Conservation (phyloP, 148 eudicot genomes). For the Hydrangea macrophylla region DNA sequence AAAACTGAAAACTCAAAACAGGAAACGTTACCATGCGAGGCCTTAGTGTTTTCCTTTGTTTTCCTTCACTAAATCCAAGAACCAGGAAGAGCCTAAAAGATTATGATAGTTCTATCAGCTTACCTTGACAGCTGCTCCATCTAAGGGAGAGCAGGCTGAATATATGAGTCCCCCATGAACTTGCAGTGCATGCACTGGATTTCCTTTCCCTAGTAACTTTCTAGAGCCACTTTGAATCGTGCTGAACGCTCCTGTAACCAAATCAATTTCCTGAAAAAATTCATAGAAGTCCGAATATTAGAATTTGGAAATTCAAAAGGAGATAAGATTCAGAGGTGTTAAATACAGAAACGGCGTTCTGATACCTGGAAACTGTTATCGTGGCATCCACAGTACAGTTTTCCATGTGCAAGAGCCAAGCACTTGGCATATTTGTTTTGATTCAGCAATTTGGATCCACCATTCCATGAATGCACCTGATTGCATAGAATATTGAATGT, state of each 20-base stretch:
- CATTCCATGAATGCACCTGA: conserved; percentile 51
- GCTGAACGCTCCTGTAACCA: conserved; percentile 40
- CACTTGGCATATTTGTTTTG: conserved; percentile 32
- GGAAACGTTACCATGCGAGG: no score
- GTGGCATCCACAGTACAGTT: conserved; percentile 47
- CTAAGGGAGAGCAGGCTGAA: conserved; percentile 34
- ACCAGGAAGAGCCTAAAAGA: no score
- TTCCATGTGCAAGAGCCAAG: conserved; percentile 41
- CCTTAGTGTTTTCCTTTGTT: background rate
- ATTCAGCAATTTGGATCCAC: conserved; percentile 38
- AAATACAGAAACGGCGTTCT: background rate
- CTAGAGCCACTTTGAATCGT: conserved; percentile 39
- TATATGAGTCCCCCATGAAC: conserved; percentile 36
- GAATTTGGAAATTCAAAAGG: background rate
- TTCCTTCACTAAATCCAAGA: background rate
- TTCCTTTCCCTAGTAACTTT: conserved; percentile 36
- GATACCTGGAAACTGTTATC: conserved; percentile 51
- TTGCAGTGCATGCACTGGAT: conserved; percentile 35
- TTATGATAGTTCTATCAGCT: no score
- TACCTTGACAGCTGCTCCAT: conserved; percentile 50
- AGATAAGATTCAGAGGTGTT: background rate
- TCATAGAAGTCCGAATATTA: background rate
- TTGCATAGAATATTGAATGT: background rate
- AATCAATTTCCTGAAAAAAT: conserved; percentile 43
- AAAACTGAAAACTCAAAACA: no score